These are phyloP conservation scores for Rhynchosporium agropyri DNA, from an alignment of 2,329 filamentous ascomycete species.

Conservation along the genomic window DNA sequence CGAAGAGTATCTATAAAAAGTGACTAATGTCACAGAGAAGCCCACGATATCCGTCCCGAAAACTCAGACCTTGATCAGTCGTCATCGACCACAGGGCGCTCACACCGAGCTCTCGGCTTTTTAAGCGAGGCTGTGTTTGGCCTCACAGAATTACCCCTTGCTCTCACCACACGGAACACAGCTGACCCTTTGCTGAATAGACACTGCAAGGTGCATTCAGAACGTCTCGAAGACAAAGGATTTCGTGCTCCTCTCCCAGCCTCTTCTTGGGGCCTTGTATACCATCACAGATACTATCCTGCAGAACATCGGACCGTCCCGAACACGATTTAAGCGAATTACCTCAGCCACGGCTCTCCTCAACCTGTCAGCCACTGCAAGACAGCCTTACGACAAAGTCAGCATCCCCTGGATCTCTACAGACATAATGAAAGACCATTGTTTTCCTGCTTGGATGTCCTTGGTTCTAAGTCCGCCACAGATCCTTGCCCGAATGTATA, in stretches of 20 bases:
- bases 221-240: neutral
- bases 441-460: neutral
- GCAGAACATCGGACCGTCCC: neutral
- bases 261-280: slow-evolving; percentile 17
- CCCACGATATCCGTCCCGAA: neutral
- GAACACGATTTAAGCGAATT: slow-evolving; percentile 16
- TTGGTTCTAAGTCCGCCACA: neutral
- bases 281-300: neutral
- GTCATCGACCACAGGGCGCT: slow-evolving; percentile 9
- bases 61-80: neutral
- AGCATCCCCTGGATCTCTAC: neutral
- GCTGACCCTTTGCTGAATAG: neutral
- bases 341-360: slow-evolving; percentile 14
- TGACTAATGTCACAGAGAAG: slow-evolving; percentile 1
- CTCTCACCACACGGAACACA: neutral
- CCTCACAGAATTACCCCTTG: neutral
- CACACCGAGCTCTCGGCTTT: neutral
- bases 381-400: slow-evolving; percentile 9
- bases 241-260: neutral
- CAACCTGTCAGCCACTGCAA: neutral
- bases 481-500: neutral
- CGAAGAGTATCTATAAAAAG: neutral
- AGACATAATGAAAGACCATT: neutral
- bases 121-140: slow-evolving; percentile 9
- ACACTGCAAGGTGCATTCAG: neutral